phyloP scores from a whole-genome alignment of 306 rosid species.

The Quercus ilex region DNA sequence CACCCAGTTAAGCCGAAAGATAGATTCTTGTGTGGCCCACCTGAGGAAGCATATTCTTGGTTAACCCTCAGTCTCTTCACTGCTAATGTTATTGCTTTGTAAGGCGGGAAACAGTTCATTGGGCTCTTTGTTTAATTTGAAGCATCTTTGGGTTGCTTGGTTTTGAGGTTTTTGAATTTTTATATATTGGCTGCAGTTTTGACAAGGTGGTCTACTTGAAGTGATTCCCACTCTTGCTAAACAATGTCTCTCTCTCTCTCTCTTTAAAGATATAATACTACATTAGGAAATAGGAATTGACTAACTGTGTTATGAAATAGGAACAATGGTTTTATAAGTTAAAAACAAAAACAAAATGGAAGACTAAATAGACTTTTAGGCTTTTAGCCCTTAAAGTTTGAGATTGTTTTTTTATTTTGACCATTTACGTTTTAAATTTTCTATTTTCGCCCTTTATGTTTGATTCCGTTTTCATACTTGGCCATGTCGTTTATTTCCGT shows the following conservation, averaged over 20 bases:
- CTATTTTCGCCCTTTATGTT: rapidly evolving
- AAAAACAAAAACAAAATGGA: too few relatives aligned
- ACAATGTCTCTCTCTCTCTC: too few relatives aligned
- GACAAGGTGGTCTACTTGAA: too few relatives aligned
- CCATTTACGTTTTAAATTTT: rapidly evolving
- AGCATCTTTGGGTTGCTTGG: not conserved
- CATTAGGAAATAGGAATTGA: not conserved
- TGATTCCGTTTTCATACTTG: rapidly evolving
- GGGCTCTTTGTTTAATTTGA: not conserved
- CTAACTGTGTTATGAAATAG: too few relatives aligned
- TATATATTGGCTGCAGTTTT: not conserved
- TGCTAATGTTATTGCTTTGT: not conserved
- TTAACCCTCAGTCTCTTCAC: not conserved
- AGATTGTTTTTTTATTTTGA: too few relatives aligned
- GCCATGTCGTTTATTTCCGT: too few relatives aligned
- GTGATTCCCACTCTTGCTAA: not conserved
- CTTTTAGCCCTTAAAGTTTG: too few relatives aligned
- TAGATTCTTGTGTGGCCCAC: constrained; percentile 25
- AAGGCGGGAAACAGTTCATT: not conserved
- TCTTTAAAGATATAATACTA: too few relatives aligned
- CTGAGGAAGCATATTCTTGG: constrained; percentile 11
- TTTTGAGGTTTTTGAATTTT: not conserved
- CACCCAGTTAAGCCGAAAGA: not conserved
- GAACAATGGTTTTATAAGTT: too few relatives aligned
- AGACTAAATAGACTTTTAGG: too few relatives aligned